These are phyloP conservation scores for Pyrus betulifolia DNA, from an alignment of 306 rosid species.

Conservation along the genomic window DNA sequence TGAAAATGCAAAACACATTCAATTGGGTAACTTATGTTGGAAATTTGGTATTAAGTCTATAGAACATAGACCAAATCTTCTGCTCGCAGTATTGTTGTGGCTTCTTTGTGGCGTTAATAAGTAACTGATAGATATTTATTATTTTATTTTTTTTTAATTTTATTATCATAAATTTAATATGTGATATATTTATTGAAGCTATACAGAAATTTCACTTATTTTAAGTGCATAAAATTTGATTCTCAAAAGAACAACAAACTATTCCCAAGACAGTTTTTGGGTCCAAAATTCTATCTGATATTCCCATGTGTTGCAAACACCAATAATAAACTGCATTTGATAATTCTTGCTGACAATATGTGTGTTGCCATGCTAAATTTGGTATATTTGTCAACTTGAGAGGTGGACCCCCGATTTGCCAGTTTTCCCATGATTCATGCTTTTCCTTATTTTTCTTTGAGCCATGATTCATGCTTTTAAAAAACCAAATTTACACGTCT, in stretches of 20 bases:
- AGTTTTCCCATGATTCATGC: background rate
- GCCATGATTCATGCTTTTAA: background rate
- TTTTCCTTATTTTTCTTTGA: background rate
- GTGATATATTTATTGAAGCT: no score
- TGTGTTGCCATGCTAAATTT: background rate
- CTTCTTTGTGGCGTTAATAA: no score
- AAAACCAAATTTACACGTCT: background rate
- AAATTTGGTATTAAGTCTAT: conserved; percentile 27
- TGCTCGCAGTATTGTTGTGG: no score
- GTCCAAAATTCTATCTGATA: background rate
- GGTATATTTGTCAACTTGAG: background rate
- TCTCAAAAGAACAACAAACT: conserved; percentile 3
- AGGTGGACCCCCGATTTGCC: background rate
- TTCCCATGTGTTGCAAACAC: conserved; percentile 8
- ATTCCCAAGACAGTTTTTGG: background rate
- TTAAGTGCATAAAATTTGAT: no score
- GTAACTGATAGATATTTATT: no score
- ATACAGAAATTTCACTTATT: no score
- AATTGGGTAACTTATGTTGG: background rate
- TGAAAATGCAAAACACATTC: conserved; percentile 10
- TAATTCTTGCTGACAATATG: background rate
- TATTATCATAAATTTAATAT: no score
- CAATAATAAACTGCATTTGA: background rate
- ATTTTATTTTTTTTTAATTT: no score
- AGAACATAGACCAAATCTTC: no score